Evolutionary conservation across 495 filamentous ascomycete species (phyloP).

Genomic region (Podospora conica): DNA sequence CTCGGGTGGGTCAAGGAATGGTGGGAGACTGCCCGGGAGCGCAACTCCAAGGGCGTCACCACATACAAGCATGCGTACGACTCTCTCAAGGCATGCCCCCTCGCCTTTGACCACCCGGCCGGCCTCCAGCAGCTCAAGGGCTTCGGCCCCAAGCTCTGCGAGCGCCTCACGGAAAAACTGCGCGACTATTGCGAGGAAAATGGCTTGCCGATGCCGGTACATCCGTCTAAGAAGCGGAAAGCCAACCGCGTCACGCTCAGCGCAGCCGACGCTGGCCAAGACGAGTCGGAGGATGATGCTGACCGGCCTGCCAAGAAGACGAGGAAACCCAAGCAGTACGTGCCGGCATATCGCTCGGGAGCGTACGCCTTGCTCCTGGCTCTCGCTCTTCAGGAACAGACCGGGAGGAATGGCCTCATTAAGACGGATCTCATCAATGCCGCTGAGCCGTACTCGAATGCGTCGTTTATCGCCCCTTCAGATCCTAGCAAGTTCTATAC

Average conservation of each 20-base stretch:
- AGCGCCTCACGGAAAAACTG: slow-evolving; percentile 63
- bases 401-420: slow-evolving; percentile 51
- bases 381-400: slow-evolving; percentile 54
- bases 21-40: slow-evolving; percentile 65
- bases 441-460: slow-evolving; percentile 67
- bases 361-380: slow-evolving; percentile 69
- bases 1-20: slow-evolving; percentile 75
- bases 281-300: slow-evolving; percentile 19
- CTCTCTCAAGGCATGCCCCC: slow-evolving; percentile 71
- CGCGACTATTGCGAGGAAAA: slow-evolving; percentile 61
- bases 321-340: slow-evolving; percentile 59
- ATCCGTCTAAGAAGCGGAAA: slow-evolving; percentile 31
- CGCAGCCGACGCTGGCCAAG: not conserved
- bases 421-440: slow-evolving; percentile 63
- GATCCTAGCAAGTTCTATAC: slow-evolving; percentile 69
- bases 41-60: slow-evolving; percentile 62
- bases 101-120: slow-evolving; percentile 67
- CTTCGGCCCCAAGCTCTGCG: slow-evolving; percentile 64
- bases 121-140: slow-evolving; percentile 67
- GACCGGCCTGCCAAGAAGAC: slow-evolving; percentile 54
- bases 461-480: slow-evolving; percentile 63
- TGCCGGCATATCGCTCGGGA: slow-evolving; percentile 65
- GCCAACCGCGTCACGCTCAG: not conserved
- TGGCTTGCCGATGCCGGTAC: slow-evolving; percentile 64
- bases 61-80: slow-evolving; percentile 78